Conservation (phyloP, 1,284 basidiomycete species). For the Trametes polyzona region DNA sequence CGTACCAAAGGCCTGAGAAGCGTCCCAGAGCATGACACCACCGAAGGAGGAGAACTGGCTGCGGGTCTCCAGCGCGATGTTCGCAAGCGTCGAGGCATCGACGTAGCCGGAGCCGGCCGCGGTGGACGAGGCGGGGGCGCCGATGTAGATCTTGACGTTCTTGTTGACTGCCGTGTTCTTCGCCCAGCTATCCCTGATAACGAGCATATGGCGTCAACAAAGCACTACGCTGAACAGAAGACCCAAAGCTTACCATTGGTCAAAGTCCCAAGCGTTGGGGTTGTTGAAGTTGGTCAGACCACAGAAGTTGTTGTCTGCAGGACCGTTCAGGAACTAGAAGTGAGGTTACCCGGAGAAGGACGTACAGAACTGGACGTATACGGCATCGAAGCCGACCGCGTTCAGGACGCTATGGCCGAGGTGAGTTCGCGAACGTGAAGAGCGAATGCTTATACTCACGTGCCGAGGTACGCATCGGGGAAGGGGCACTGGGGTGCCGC, state of each 20-base stretch:
- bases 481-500: conserved; percentile 71
- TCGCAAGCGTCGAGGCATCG: conserved; percentile 46
- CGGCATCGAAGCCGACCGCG: conserved; percentile 59
- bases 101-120: conserved; percentile 60
- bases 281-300: conserved; percentile 47
- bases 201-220: background rate
- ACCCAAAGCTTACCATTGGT: conserved; percentile 44
- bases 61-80: conserved; percentile 48
- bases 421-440: background rate
- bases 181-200: conserved; percentile 63
- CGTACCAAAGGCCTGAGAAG: conserved; percentile 60
- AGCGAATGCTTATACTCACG: conserved; percentile 21
- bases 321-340: background rate
- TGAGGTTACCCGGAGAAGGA: background rate
- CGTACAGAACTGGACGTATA: conserved; percentile 66
- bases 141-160: conserved; percentile 66
- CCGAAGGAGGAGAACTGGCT: conserved; percentile 64
- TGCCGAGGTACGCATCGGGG: conserved; percentile 61
- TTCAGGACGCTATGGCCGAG: conserved; percentile 46
- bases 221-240: background rate
- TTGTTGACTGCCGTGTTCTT: conserved; percentile 58
- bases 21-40: conserved; percentile 73
- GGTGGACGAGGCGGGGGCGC: conserved; percentile 54
- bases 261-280: conserved; percentile 54
- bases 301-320: conserved; percentile 62